A percentile compares a stretch with the other conserved stretches of the same genome.
Conservation (phyloP, 169 alveolate genomes). For the Besnoitia besnoiti region DNA sequence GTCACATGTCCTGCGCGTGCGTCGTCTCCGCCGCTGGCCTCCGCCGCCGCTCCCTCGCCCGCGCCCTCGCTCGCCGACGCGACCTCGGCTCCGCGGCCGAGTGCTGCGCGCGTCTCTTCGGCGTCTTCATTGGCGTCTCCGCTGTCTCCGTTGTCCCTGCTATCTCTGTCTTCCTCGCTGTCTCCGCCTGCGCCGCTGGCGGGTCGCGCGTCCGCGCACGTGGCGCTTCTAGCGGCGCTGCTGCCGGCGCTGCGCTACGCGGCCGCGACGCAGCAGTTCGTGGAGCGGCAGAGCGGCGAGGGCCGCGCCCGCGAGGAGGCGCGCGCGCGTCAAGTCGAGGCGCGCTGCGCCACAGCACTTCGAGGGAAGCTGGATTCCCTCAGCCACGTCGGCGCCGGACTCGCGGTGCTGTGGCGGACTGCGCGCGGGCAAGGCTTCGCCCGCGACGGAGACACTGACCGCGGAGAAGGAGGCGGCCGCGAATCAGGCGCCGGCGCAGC, state of each 20-base stretch:
- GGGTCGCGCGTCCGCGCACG: background rate
- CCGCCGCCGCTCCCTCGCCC: background rate
- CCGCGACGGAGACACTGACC: background rate
- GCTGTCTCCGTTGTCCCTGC: background rate
- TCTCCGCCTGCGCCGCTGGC: background rate
- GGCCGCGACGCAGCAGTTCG: background rate
- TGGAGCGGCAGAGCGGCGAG: background rate
- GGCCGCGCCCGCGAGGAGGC: background rate
- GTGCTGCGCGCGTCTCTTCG: background rate
- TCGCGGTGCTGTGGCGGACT: background rate
- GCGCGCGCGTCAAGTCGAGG: background rate
- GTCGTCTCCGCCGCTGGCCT: background rate
- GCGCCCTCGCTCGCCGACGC: background rate
- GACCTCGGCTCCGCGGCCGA: too few relatives aligned
- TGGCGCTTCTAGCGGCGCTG: background rate
- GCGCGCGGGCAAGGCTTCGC: background rate
- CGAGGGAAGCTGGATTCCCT: background rate
- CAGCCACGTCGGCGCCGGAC: background rate
- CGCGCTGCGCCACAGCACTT: background rate
- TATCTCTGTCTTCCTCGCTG: background rate
- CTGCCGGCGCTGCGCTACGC: background rate
- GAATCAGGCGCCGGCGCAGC: too few relatives aligned
- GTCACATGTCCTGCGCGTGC: background rate
- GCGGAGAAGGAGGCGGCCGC: background rate
- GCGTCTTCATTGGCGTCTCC: background rate